Evolutionary conservation across 2,329 filamentous ascomycete genomes (phyloP).

Genomic region (Aspergillus awamori): DNA sequence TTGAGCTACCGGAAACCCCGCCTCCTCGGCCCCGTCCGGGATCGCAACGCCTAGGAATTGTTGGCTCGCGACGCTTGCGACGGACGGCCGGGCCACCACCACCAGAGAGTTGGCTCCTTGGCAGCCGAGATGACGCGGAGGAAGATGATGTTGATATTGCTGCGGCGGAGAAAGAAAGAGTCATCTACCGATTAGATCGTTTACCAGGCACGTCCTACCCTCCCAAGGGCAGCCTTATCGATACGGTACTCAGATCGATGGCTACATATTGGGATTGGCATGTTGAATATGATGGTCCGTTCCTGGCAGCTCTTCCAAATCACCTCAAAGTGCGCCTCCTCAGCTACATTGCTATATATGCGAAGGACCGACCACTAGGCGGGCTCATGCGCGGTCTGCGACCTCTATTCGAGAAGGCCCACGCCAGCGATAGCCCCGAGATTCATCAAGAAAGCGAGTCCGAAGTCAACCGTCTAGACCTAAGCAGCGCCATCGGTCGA

Average conservation of each 20-base stretch:
- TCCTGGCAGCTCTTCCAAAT: conserved; percentile 55
- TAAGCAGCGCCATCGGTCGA: conserved; percentile 54
- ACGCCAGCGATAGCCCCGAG: conserved; percentile 18
- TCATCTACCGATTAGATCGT: conserved; percentile 39
- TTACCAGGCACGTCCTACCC: conserved; percentile 47
- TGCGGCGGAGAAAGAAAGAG: conserved; percentile 22
- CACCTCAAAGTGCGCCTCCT: conserved; percentile 57
- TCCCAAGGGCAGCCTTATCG: conserved; percentile 48
- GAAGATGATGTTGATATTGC: conserved; percentile 15
- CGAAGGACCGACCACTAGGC: conserved; percentile 43
- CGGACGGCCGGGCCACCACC: conserved; percentile 49
- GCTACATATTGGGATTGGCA: conserved; percentile 61
- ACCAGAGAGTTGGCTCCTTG: conserved; percentile 49
- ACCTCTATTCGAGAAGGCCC: conserved; percentile 48
- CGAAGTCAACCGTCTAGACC: conserved; percentile 56
- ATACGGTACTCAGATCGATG: conserved; percentile 57
- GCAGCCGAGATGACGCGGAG: conserved; percentile 16
- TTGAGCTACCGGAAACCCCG: conserved; percentile 48
- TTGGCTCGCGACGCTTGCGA: conserved; percentile 39
- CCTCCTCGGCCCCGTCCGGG: conserved; percentile 46
- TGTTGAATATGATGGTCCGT: conserved; percentile 59
- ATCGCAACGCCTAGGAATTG: conserved; percentile 29
- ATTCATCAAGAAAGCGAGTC: conserved; percentile 33
- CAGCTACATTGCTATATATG: conserved; percentile 59
- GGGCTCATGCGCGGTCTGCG: conserved; percentile 50